Base-by-base conservation (phyloP, 306 rosid species). In the Sesbania bispinosa region DNA sequence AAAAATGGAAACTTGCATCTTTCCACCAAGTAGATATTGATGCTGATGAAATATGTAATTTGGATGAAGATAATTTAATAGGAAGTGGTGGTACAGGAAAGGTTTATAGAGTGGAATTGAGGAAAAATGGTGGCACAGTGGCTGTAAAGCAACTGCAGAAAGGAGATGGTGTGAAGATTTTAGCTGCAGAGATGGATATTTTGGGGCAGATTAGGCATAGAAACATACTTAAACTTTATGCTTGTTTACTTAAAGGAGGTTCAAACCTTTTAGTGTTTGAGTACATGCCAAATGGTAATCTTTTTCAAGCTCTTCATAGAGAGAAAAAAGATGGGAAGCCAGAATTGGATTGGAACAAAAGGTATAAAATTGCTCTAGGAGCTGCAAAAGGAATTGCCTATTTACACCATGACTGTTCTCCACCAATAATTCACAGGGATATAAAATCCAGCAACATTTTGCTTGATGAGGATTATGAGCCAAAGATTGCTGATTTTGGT, bases 401-500 rank as follows among this genome's bases (percentile, higher is more conserved):
- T 83, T 84, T 95, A 69, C 99, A 95, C 73, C 99, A 95, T 79
- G 99, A 91, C 69, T 91, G 93, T 55, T 80, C 89, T 42, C 99
- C 93, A 1, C 84, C 96, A 2, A 79, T 95, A 43, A 80, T 95
- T 77, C 99, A 95, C 55, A 79, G 97, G 72, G 99, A 95, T 70
- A 91, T 95, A 59, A 95, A 95, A 65, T 88, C 97, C 58, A 89
- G 93, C 73, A 95, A 95, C 77, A 95, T 95, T 80, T 89, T 95
- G 60, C 97, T 95, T 14, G 87, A 88, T 41, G 85, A 69, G 65
- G 80, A 84, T 58, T 89, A 80, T 33, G 96, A 91, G 82, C 83
- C 99, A 2, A 95, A 95, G 79, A 87, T 95, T 69, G 97, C 97
- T 30, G 99, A 95, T 81, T 95, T 95, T 63, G 99, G 99, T 13